Evolutionary conservation across 768 basidiomycete genomes (phyloP).

Genomic region (Russula brevipes): DNA sequence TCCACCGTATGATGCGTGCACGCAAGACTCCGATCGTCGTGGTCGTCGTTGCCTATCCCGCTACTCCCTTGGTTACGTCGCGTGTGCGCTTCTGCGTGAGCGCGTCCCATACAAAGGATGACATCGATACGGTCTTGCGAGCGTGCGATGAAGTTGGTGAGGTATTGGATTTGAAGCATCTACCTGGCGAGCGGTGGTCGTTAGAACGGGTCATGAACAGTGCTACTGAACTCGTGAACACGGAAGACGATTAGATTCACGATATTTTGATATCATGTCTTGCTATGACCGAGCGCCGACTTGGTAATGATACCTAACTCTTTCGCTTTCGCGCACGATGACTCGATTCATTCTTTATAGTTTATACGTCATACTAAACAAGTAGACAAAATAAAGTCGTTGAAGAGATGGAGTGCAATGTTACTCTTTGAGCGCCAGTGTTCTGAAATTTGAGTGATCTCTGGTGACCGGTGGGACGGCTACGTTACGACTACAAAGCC

Average conservation of each 20-base stretch:
- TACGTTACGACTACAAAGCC: neutral
- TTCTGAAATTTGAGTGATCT: too few species aligned
- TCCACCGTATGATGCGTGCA: slow-evolving; percentile 80
- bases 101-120: slow-evolving; percentile 94
- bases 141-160: slow-evolving; percentile 94
- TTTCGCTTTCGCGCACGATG: neutral
- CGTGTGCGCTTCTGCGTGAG: slow-evolving; percentile 93
- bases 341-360: slow-evolving; percentile 6
- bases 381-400: neutral
- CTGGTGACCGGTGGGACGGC: too few species aligned
- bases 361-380: slow-evolving; percentile 6
- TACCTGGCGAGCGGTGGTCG: slow-evolving; percentile 64
- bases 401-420: too few species aligned
- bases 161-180: slow-evolving; percentile 85
- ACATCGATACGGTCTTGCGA: slow-evolving; percentile 77
- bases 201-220: slow-evolving; percentile 65
- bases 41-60: slow-evolving; percentile 88
- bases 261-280: neutral
- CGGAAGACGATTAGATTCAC: slow-evolving; percentile 27
- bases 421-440: too few species aligned
- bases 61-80: slow-evolving; percentile 82
- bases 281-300: neutral
- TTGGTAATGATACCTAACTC: neutral
- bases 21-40: slow-evolving; percentile 76
- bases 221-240: slow-evolving; percentile 70